phyloP scores from a whole-genome alignment of 768 basidiomycete genomes.

The Albatrellus ellisii region DNA sequence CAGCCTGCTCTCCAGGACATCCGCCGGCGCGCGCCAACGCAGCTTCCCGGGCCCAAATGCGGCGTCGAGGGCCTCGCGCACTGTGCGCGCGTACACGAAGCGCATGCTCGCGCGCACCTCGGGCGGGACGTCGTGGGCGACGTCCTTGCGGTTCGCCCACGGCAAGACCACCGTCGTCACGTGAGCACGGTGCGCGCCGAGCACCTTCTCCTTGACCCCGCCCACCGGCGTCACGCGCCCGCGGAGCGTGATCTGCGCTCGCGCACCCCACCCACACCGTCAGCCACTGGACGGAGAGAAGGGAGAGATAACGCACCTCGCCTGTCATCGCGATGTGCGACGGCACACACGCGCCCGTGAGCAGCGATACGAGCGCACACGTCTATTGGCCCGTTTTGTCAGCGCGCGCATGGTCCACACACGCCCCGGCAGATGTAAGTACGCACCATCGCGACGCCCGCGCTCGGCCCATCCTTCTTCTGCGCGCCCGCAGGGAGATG shows the following conservation, averaged over 20 bases:
- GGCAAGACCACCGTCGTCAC: slow-evolving; percentile 79
- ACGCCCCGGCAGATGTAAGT: background rate
- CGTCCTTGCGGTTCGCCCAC: slow-evolving; percentile 75
- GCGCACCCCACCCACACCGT: too few relatives aligned
- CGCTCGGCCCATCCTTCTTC: slow-evolving; percentile 90
- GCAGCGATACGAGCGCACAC: slow-evolving; percentile 76
- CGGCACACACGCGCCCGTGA: slow-evolving; percentile 65
- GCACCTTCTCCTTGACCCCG: slow-evolving; percentile 85
- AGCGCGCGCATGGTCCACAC: background rate
- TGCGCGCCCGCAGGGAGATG: slow-evolving; percentile 86
- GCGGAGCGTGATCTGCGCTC: slow-evolving; percentile 57
- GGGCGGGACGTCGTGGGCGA: slow-evolving; percentile 69
- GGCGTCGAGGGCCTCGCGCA: slow-evolving; percentile 71
- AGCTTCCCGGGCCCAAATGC: slow-evolving; percentile 66
- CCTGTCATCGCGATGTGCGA: slow-evolving; percentile 81
- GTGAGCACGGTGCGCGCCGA: slow-evolving; percentile 81
- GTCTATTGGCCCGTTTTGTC: slow-evolving; percentile 30
- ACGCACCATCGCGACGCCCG: slow-evolving; percentile 76
- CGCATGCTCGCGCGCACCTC: slow-evolving; percentile 66
- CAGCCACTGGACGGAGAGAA: background rate
- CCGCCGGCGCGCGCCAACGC: slow-evolving; percentile 44
- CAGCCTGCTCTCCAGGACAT: slow-evolving; percentile 38
- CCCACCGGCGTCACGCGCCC: slow-evolving; percentile 77
- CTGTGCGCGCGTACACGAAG: slow-evolving; percentile 69
- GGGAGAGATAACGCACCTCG: slow-evolving; percentile 34